Evolutionary conservation across 2,329 filamentous ascomycete genomes (phyloP).

Genomic region (Cladosporium halotolerans): DNA sequence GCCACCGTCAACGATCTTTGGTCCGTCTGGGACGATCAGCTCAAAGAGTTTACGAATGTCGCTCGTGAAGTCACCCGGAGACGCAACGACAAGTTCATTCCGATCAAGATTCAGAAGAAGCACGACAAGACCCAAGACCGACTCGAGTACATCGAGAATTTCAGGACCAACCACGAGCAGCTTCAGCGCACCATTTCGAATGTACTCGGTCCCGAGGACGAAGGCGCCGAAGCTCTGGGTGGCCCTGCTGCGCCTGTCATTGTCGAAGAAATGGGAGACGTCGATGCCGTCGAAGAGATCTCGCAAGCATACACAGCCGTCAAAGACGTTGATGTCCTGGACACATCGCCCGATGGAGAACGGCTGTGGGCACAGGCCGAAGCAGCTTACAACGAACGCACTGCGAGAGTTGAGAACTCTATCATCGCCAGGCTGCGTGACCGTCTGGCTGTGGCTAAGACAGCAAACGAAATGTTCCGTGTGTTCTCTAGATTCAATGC

Average conservation of each 20-base stretch:
- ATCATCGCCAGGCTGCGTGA: conserved; percentile 94
- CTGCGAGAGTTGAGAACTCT: conserved; percentile 94
- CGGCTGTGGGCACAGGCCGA: conserved; percentile 90
- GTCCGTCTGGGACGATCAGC: conserved; percentile 86
- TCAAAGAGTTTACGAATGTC: conserved; percentile 97
- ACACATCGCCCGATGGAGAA: conserved; percentile 85
- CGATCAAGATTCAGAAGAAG: conserved; percentile 87
- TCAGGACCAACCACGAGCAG: conserved; percentile 95
- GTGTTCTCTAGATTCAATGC: conserved; percentile 99
- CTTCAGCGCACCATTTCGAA: conserved; percentile 93
- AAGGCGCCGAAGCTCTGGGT: conserved; percentile 47
- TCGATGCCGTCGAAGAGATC: conserved; percentile 95
- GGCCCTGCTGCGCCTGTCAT: conserved; percentile 61
- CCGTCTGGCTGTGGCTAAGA: conserved; percentile 89
- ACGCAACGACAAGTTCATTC: conserved; percentile 95
- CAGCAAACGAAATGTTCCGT: conserved; percentile 98
- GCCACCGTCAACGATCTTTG: conserved; percentile 78
- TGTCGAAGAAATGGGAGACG: conserved; percentile 91
- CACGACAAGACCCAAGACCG: conserved; percentile 86
- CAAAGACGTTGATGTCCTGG: conserved; percentile 89
- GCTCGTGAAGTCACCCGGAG: conserved; percentile 90
- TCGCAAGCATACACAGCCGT: conserved; percentile 88
- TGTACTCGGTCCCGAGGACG: conserved; percentile 67
- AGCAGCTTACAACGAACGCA: conserved; percentile 94
- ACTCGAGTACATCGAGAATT: conserved; percentile 87